These are phyloP conservation scores for Boletus nobilissimus DNA, from an alignment of 1,284 basidiomycete genomes.

Conservation along the genomic window DNA sequence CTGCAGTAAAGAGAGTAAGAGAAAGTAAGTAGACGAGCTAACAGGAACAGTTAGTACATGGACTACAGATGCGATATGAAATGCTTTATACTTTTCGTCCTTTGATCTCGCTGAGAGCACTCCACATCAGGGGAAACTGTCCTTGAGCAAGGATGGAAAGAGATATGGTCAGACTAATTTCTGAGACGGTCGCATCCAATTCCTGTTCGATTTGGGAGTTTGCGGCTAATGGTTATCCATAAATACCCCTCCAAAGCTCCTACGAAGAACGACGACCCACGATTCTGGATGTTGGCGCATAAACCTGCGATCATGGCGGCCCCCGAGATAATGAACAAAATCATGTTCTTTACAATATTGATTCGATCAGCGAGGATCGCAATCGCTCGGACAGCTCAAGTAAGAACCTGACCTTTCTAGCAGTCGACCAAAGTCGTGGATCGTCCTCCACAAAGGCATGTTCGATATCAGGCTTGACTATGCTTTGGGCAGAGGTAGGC, in stretches of 20 bases:
- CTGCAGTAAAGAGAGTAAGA: constrained; percentile 67
- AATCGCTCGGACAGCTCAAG: not conserved
- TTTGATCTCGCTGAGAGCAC: constrained; percentile 79
- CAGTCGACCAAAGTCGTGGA: constrained; percentile 76
- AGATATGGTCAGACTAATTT: constrained; percentile 81
- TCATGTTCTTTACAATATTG: constrained; percentile 54
- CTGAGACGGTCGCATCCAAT: constrained; percentile 70
- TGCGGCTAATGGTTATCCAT: constrained; percentile 56
- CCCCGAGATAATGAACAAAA: constrained; percentile 66
- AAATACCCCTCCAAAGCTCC: constrained; percentile 21
- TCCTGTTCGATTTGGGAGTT: constrained; percentile 76
- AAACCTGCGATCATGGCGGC: constrained; percentile 80
- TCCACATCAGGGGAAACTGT: constrained; percentile 74
- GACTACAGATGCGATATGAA: not conserved
- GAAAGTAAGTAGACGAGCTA: constrained; percentile 77
- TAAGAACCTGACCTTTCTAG: constrained; percentile 65
- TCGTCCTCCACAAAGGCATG: constrained; percentile 78
- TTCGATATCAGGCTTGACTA: constrained; percentile 63
- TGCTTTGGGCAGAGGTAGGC: not conserved
- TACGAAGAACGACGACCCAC: constrained; percentile 50
- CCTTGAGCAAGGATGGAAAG: constrained; percentile 85
- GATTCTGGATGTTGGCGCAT: constrained; percentile 74
- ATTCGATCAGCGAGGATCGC: not conserved
- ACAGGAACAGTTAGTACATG: not conserved
- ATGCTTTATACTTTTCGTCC: constrained; percentile 70